Conservation (phyloP, 164 flowering plant species). For the Nymphaea colorata region DNA sequence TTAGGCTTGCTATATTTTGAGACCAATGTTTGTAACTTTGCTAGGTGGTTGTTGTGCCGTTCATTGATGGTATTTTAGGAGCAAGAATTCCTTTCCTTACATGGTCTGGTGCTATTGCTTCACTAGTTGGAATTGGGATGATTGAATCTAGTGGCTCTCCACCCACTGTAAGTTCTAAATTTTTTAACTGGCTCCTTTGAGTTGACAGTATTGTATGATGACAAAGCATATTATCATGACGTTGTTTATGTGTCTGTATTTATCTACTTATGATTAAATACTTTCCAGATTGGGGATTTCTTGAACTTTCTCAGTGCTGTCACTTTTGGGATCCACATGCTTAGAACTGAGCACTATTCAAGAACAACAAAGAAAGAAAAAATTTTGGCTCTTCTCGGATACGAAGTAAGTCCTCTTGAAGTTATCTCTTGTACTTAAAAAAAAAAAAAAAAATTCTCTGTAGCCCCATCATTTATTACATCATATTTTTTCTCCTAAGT, state of each 20-base stretch:
- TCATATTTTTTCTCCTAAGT: neutral
- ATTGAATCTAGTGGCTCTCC: slow-evolving; percentile 92
- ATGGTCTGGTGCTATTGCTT: slow-evolving; percentile 78
- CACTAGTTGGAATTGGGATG: slow-evolving; percentile 57
- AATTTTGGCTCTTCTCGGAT: slow-evolving; percentile 66
- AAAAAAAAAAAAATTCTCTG: neutral
- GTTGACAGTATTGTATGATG: neutral
- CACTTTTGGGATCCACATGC: slow-evolving; percentile 77
- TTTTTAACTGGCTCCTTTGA: neutral
- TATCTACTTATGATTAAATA: neutral
- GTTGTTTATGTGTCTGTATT: neutral
- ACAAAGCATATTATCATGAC: neutral
- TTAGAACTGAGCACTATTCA: slow-evolving; percentile 74
- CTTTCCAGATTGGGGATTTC: slow-evolving; percentile 68
- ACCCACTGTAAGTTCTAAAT: slow-evolving; percentile 49
- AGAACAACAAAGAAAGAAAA: slow-evolving; percentile 44
- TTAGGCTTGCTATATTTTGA: neutral
- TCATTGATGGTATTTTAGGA: slow-evolving; percentile 77
- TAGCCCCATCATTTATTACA: neutral
- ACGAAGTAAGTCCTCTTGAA: slow-evolving; percentile 40
- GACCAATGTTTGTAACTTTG: slow-evolving; percentile 5
- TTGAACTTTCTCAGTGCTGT: slow-evolving; percentile 73
- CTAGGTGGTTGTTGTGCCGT: slow-evolving; percentile 73
- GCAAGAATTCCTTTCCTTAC: slow-evolving; percentile 50
- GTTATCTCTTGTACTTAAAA: neutral